phyloP scores from a whole-genome alignment of 768 basidiomycete genomes.

The Naganishia friedmannii region DNA sequence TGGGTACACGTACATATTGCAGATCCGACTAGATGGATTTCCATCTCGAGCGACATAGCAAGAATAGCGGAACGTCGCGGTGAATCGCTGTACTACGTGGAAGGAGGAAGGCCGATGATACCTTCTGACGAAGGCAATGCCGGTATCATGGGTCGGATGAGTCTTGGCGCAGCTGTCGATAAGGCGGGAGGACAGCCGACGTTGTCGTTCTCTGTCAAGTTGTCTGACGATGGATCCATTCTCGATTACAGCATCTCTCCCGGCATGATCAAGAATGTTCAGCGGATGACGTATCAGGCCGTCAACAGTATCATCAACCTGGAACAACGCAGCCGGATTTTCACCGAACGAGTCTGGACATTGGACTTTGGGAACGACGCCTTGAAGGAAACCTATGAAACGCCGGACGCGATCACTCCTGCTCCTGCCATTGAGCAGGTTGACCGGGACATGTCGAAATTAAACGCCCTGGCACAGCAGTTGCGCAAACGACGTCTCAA shows the following conservation, averaged over 20 bases:
- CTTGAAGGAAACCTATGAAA: background rate
- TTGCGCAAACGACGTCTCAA: conserved; percentile 26
- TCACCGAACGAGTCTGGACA: conserved; percentile 4
- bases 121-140: conserved; percentile 53
- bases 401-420: background rate
- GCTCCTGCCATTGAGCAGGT: background rate
- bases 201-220: conserved; percentile 72
- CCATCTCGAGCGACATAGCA: conserved; percentile 66
- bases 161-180: conserved; percentile 54
- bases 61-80: conserved; percentile 59
- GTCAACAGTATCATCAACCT: conserved; percentile 57
- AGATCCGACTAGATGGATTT: conserved; percentile 78
- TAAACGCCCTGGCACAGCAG: conserved; percentile 17
- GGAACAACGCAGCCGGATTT: background rate
- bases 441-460: background rate
- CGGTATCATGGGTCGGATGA: conserved; percentile 53
- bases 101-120: conserved; percentile 70
- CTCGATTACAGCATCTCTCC: conserved; percentile 68
- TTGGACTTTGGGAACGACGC: conserved; percentile 9
- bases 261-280: conserved; percentile 69
- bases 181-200: conserved; percentile 51
- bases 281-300: conserved; percentile 63
- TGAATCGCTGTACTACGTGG: conserved; percentile 64
- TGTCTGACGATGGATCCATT: conserved; percentile 62
- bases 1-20: conserved; percentile 94